Percentiles rank a stretch among this genome's conserved stretches.
phyloP scores from a whole-genome alignment of 345 rosid species.

The Sonneratia alba region DNA sequence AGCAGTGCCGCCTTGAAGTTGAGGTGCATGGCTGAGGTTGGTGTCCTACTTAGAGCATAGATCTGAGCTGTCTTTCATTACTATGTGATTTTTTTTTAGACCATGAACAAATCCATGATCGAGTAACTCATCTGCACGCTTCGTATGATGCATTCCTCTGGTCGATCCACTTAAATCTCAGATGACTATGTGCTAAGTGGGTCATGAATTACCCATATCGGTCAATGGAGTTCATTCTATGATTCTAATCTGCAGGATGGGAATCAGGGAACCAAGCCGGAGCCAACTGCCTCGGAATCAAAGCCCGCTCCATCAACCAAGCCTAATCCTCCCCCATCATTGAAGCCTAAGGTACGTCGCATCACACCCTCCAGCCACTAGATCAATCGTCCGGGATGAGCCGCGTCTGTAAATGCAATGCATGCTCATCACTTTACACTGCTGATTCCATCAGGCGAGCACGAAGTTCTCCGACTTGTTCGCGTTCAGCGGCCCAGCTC shows the following conservation, averaged over 20 bases:
- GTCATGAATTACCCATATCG: no score
- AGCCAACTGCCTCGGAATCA: background rate
- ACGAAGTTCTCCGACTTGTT: constrained; percentile 48
- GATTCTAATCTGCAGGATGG: background rate
- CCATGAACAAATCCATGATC: no score
- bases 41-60: background rate
- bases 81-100: no score
- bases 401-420: no score
- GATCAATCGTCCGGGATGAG: no score
- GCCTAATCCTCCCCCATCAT: background rate
- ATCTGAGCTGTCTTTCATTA: background rate
- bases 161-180: no score
- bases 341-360: constrained; percentile 1
- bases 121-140: no score
- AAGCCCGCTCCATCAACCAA: background rate
- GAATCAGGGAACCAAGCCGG: background rate
- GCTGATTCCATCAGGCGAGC: constrained; percentile 24
- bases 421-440: background rate
- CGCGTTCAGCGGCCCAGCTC: constrained; percentile 80
- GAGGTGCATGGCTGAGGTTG: constrained; percentile 2
- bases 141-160: no score
- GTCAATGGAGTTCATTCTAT: background rate
- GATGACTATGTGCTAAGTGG: no score
- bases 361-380: background rate
- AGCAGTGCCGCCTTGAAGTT: background rate